Evolutionary conservation across 495 filamentous ascomycete species (phyloP), one percentile per base, ranked within the genome.

Genomic region (Tuber borchii): DNA sequence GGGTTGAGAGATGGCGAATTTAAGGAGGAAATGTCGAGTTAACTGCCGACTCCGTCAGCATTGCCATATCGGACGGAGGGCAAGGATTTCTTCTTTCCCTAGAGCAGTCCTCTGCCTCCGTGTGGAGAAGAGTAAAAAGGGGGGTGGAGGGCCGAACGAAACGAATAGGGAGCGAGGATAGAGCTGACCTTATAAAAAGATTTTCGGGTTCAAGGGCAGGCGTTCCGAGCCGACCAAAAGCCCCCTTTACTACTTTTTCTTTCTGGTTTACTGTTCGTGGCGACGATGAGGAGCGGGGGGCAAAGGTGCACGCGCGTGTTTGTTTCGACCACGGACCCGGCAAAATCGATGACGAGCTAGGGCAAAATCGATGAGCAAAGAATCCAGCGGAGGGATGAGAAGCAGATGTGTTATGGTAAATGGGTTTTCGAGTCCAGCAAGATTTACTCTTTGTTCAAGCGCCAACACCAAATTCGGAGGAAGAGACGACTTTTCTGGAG

Each of bases 101-200:
- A 72, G 46, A 75, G 72, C 73, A 76, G 75, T 73, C 20, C 56
- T n/a, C 34, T 31, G 16, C 70, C 39, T 40, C 34, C 34, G 71
- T 75, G 73, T 76, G 71, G 78, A 48, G 73, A 73, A 80, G 73
- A 39, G 78, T 74, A 71, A 73, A 79, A 75, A 75, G 70, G 51
- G 70, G 51, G 56, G 75, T 46, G 78, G 31, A 80, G 70, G 78
- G 46, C 71, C 78, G 71, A 71, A 80, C 74, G 72, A 76, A 73
- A 76, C 43, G 76, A 71, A 68, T 65, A 75, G 76, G 77, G 78
- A 79, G 70, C 77, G 78, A 79, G 78, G 77, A 76, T 79, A 73
- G 65, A 73, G 78, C 78, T 79, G 78, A 79, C 78, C 78, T 79
- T 65, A 17, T 34, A 19, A 65, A 65, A 65, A 34, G 26, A 34